Percentiles rank a stretch among this genome's conserved stretches.
Conservation (phyloP, 768 basidiomycete species). For the Lyophyllum semitale region DNA sequence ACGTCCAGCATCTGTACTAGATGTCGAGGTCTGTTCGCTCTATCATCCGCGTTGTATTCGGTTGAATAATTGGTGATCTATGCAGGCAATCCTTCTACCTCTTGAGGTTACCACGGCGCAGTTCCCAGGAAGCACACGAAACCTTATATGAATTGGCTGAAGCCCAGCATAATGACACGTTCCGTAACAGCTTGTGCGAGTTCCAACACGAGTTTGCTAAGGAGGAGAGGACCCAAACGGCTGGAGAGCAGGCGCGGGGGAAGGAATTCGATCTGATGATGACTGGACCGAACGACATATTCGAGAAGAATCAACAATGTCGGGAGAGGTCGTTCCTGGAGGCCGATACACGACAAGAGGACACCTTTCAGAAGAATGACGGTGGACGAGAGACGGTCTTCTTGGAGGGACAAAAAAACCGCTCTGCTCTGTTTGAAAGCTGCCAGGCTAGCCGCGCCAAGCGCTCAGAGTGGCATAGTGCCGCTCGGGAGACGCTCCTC, state of each 20-base stretch:
- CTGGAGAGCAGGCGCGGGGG: background rate
- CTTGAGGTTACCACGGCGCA: background rate
- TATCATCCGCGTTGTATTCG: background rate
- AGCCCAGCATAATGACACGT: background rate
- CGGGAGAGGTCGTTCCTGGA: background rate
- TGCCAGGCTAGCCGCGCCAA: background rate
- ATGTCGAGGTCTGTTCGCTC: background rate
- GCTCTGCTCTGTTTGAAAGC: background rate
- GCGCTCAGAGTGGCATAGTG: conserved; percentile 4
- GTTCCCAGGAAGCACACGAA: background rate
- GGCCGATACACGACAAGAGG: background rate
- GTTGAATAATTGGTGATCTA: background rate
- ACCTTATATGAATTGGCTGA: background rate
- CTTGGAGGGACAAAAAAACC: background rate
- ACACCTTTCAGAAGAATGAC: background rate
- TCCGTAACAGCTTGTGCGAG: background rate
- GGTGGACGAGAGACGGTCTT: conserved; percentile 1
- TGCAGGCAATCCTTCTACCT: background rate
- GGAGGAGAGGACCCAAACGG: background rate
- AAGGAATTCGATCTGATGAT: background rate
- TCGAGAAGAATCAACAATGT: background rate
- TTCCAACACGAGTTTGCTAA: background rate
- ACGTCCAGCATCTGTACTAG: background rate
- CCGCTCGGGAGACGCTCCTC: background rate
- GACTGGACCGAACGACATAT: background rate